Conservation (phyloP, 2,329 filamentous ascomycete species). For the Lachnellula suecica region DNA sequence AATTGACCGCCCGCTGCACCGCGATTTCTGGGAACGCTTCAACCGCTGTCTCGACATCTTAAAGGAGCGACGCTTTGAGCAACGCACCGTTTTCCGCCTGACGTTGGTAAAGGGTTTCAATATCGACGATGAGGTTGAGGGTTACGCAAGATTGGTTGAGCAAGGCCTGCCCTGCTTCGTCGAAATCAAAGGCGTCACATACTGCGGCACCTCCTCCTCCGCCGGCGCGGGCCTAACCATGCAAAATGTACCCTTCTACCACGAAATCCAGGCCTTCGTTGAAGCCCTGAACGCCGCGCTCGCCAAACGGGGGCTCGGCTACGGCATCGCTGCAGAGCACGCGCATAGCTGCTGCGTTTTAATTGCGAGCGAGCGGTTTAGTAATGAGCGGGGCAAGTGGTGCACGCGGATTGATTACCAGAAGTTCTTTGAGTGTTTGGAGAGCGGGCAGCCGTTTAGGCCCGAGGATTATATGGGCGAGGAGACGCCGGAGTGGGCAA, state of each 20-base stretch:
- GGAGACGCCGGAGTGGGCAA: conserved; percentile 88
- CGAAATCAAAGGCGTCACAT: conserved; percentile 95
- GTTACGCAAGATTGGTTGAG: conserved; percentile 87
- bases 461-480: conserved; percentile 89
- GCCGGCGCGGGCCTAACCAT: conserved; percentile 88
- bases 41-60: conserved; percentile 87
- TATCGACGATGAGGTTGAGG: conserved; percentile 86
- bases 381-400: conserved; percentile 70
- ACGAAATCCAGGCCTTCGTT: conserved; percentile 84
- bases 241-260: conserved; percentile 96
- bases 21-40: conserved; percentile 98
- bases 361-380: conserved; percentile 79
- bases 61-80: conserved; percentile 75
- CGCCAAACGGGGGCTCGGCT: conserved; percentile 67
- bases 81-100: conserved; percentile 90
- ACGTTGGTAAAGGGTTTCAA: conserved; percentile 99
- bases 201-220: conserved; percentile 87
- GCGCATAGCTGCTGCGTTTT: conserved; percentile 92
- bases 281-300: conserved; percentile 70
- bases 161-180: conserved; percentile 87
- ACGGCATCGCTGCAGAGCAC: conserved; percentile 93
- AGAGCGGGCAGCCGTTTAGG: conserved; percentile 66
- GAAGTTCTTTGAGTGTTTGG: conserved; percentile 80
- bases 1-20: conserved; percentile 89
- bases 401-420: conserved; percentile 90